Evolutionary conservation across 306 rosid species (phyloP), one percentile per base, ranked within the genome.

Genomic region (Gastrolobium bilobum): DNA sequence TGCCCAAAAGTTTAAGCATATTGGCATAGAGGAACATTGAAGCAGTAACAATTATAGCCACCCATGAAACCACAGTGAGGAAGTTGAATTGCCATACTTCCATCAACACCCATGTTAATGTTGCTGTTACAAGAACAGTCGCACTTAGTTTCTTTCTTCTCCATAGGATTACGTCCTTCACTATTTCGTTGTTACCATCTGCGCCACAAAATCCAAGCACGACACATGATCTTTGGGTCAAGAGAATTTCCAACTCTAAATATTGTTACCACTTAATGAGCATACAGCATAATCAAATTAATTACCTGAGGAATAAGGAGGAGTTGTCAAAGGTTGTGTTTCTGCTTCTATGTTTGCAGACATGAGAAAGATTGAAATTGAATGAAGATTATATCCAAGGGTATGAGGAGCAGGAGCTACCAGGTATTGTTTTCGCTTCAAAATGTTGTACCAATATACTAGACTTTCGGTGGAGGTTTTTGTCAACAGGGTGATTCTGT

Each of bases 31-130:
- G 79, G 82, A 91, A 91, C 40, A 84, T 20, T 0, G 86, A 85
- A 83, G 85, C 35, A 62, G 82, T 60, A 63, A 87, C 3, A n/a
- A 78, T 10, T 64, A 89, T 82, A 71, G 80, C 77, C 3, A 79
- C 34, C 90, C 91, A 88, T 13, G 94, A 89, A 62, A 88, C 11
- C 13, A 93, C 44, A 10, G 91, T 85, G 67, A 88, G 57, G 76
- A 86, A 85, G 71, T 84, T 86, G 89, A 87, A 91, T 10, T 64
- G 79, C 64, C 79, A 89, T 14, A 85, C 85, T 84, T 89, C 52
- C 71, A 91, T 81, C 64, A 86, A 71, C 11, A 84, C 79, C 97
- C 94, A 93, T 14, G 71, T 62, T 75, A 81, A 79, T n/a, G 94
- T 89, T 71, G 91, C 82, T 2, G 39, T 68, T 11, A 72, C 46